Evolutionary conservation across 2,329 filamentous ascomycete species (phyloP).

Genomic region (Elsinoe arachidis): DNA sequence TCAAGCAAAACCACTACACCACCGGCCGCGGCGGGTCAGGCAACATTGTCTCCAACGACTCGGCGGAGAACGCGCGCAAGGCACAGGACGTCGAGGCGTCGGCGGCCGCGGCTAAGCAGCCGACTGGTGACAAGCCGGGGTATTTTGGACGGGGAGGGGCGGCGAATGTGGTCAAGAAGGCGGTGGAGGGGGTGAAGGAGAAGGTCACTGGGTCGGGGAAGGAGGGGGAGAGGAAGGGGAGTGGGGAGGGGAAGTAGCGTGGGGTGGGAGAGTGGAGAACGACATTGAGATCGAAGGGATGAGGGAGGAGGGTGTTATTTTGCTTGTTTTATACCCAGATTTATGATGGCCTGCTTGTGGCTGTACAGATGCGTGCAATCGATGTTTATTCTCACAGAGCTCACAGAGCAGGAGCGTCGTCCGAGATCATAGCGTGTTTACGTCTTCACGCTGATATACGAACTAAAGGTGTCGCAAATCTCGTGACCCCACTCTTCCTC

Average conservation of each 20-base stretch:
- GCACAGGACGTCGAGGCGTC: constrained; percentile 70
- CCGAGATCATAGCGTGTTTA: too few relatives aligned
- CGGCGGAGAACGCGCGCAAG: constrained; percentile 59
- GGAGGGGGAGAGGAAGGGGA: constrained; percentile 24
- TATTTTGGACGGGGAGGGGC: constrained; percentile 68
- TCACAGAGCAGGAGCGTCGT: background rate
- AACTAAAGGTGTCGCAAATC: too few relatives aligned
- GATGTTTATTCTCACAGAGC: background rate
- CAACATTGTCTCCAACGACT: constrained; percentile 77
- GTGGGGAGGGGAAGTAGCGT: constrained; percentile 27
- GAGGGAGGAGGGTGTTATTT: background rate
- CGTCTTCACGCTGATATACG: too few relatives aligned
- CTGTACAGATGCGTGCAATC: background rate
- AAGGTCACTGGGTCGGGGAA: constrained; percentile 22
- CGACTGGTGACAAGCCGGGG: constrained; percentile 43
- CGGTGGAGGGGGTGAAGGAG: constrained; percentile 28
- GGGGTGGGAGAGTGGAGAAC: background rate
- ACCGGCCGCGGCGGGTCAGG: constrained; percentile 82
- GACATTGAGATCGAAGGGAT: background rate
- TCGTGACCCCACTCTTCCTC: too few relatives aligned
- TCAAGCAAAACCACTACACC: constrained; percentile 77
- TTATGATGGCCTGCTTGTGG: background rate
- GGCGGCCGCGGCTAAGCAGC: constrained; percentile 39
- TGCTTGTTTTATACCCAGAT: constrained; percentile 4
- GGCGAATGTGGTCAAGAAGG: constrained; percentile 53